Percentiles rank a stretch among this genome's conserved stretches.
Evolutionary conservation across 2,329 filamentous ascomycete genomes (phyloP).

Genomic region (Colletotrichum sp.): DNA sequence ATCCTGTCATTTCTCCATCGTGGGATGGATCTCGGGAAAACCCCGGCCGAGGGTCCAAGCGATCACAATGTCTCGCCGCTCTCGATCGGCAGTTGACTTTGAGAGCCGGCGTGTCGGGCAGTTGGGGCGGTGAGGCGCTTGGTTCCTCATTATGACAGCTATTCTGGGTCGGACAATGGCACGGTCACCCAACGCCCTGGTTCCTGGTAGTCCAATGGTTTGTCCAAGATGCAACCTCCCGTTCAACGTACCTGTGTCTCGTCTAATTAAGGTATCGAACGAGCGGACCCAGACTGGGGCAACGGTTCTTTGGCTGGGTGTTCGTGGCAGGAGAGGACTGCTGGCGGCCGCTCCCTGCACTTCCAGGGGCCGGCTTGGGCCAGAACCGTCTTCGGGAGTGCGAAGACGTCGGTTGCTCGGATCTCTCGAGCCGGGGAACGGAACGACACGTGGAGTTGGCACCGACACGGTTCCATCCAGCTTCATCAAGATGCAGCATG

Average conservation of each 20-base stretch:
- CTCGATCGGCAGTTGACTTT: conserved; percentile 1
- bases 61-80: neutral
- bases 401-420: neutral
- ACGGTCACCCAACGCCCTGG: neutral
- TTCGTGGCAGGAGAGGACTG: neutral
- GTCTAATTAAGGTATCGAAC: neutral
- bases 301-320: neutral
- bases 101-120: neutral
- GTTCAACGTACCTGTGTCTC: neutral
- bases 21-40: neutral
- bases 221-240: neutral
- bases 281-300: neutral
- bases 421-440: neutral
- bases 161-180: neutral
- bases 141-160: neutral
- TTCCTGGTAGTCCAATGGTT: conserved; percentile 1
- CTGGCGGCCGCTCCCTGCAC: neutral
- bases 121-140: neutral
- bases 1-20: neutral
- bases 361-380: neutral
- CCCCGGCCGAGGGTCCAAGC: neutral
- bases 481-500: neutral
- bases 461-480: neutral
- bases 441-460: neutral
- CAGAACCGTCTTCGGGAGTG: neutral